phyloP scores from a whole-genome alignment of 208 protist species.

The Crithidia brevicula region DNA sequence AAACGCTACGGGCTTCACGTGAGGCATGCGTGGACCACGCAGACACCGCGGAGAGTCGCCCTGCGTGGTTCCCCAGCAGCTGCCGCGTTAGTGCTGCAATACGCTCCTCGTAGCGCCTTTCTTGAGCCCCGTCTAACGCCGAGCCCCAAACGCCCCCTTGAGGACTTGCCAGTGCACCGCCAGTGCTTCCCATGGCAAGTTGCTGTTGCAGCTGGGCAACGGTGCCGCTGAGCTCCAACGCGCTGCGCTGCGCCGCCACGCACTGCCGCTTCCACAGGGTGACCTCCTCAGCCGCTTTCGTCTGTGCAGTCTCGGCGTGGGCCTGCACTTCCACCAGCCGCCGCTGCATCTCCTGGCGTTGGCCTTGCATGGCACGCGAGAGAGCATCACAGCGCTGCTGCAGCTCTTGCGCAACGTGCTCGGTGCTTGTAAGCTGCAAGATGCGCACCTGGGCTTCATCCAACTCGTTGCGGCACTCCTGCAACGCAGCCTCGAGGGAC shows the following conservation, averaged over 20 bases:
- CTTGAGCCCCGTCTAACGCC: slow-evolving; percentile 1
- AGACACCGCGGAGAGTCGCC: slow-evolving; percentile 1
- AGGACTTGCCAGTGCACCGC: not conserved
- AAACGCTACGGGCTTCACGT: not conserved
- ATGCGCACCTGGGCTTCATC: slow-evolving; percentile 26
- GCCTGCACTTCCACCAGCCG: not conserved
- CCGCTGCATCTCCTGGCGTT: slow-evolving; percentile 13
- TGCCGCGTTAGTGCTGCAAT: slow-evolving; percentile 20
- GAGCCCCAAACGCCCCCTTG: not conserved
- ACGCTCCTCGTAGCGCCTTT: slow-evolving; percentile 9
- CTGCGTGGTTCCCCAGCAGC: slow-evolving; percentile 7
- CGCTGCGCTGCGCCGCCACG: slow-evolving; percentile 13
- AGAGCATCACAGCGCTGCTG: slow-evolving; percentile 32
- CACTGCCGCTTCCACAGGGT: slow-evolving; percentile 14
- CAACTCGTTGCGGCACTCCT: slow-evolving; percentile 22
- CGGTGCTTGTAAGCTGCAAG: slow-evolving; percentile 21
- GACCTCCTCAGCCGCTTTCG: slow-evolving; percentile 6
- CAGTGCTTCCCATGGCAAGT: not conserved
- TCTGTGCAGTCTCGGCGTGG: not conserved
- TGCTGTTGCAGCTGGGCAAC: slow-evolving; percentile 9
- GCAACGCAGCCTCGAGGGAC: not conserved
- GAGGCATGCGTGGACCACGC: not conserved
- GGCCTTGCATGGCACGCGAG: not conserved
- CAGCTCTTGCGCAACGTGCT: slow-evolving; percentile 28
- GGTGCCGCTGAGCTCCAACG: not conserved